Percentiles rank a stretch among this genome's conserved stretches.
Conservation (phyloP, 2,329 filamentous ascomycete genomes). For the Alternaria ventricosa region DNA sequence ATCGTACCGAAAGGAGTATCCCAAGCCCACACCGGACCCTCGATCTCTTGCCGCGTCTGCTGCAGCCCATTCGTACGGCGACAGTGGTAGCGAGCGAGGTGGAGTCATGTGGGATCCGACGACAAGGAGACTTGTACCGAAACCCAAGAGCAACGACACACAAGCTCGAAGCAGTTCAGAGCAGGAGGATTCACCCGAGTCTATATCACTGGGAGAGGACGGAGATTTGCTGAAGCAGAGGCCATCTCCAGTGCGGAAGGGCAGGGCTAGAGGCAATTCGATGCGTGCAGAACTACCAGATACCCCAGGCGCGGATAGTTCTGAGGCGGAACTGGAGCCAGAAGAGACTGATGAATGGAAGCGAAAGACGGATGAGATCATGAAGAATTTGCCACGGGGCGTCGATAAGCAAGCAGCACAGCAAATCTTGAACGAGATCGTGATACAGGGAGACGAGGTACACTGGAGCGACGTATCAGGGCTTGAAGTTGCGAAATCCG, state of each 20-base stretch:
- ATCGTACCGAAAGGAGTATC: slow-evolving; percentile 60
- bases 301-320: slow-evolving; percentile 40
- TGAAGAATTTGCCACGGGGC: slow-evolving; percentile 81
- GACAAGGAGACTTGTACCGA: slow-evolving; percentile 16
- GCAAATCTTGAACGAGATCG: slow-evolving; percentile 94
- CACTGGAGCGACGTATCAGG: slow-evolving; percentile 95
- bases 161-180: slow-evolving; percentile 24
- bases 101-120: slow-evolving; percentile 18
- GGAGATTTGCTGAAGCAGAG: slow-evolving; percentile 25
- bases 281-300: slow-evolving; percentile 41
- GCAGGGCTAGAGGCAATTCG: slow-evolving; percentile 36
- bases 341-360: slow-evolving; percentile 48
- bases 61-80: slow-evolving; percentile 40
- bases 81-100: slow-evolving; percentile 26
- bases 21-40: slow-evolving; percentile 31
- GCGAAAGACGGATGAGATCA: slow-evolving; percentile 52
- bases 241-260: slow-evolving; percentile 34
- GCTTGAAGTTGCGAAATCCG: slow-evolving; percentile 86
- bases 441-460: slow-evolving; percentile 92
- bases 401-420: slow-evolving; percentile 83
- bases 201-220: slow-evolving; percentile 28
- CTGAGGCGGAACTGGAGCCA: slow-evolving; percentile 26
- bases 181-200: slow-evolving; percentile 25
- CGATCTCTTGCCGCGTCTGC: slow-evolving; percentile 39
- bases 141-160: slow-evolving; percentile 19